Evolutionary conservation across 495 filamentous ascomycete species (phyloP).

Genomic region (Mycothermus thermophilus): DNA sequence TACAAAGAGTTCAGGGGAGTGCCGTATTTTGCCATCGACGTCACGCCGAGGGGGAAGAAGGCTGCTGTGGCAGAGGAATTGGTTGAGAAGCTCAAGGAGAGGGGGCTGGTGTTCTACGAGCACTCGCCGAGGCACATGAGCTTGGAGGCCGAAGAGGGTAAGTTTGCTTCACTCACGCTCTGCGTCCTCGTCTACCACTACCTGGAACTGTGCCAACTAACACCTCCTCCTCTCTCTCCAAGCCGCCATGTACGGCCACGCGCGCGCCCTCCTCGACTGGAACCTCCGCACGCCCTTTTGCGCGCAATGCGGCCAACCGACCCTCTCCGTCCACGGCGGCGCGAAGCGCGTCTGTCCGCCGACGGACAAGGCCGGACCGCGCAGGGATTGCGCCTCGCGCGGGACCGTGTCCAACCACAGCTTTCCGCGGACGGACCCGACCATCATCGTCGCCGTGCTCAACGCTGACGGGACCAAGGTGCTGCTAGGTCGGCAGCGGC

Average conservation of each 20-base stretch:
- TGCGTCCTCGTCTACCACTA: neutral
- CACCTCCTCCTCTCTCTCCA: neutral
- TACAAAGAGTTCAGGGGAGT: conserved; percentile 50
- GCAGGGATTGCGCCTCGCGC: conserved; percentile 62
- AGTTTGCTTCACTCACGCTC: neutral
- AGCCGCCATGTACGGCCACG: conserved; percentile 88
- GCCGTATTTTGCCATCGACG: conserved; percentile 81
- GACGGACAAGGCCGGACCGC: conserved; percentile 46
- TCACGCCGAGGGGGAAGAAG: conserved; percentile 52
- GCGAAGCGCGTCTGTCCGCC: conserved; percentile 85
- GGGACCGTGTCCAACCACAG: conserved; percentile 65
- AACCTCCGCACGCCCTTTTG: conserved; percentile 89
- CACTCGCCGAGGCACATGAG: conserved; percentile 22
- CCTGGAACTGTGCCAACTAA: neutral
- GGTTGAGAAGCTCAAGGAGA: conserved; percentile 18
- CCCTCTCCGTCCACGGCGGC: conserved; percentile 74
- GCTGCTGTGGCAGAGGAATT: conserved; percentile 44
- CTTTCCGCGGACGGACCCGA: conserved; percentile 92
- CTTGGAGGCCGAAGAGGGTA: conserved; percentile 32
- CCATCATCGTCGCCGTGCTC: conserved; percentile 86
- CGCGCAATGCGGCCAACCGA: conserved; percentile 70
- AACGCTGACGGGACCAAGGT: conserved; percentile 58
- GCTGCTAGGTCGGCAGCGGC: conserved; percentile 71
- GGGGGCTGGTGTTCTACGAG: conserved; percentile 14
- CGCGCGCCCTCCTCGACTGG: conserved; percentile 85